phyloP scores from a whole-genome alignment of 768 basidiomycete species.

The Exsudoporus frostii region DNA sequence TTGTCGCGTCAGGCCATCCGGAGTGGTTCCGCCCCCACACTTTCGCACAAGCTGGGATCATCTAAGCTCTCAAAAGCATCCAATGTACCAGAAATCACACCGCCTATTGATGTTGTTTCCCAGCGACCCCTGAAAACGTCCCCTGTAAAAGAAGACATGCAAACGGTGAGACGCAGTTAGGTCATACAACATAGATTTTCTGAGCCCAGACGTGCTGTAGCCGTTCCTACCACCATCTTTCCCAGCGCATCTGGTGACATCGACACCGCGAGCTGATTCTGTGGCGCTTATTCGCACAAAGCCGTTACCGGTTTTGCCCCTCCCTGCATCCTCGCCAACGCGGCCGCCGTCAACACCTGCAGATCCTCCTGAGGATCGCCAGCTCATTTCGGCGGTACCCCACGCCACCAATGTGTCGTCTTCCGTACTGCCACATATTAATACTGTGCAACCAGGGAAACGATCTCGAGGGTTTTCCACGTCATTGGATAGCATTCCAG shows the following conservation, averaged over 20 bases:
- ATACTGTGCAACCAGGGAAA: constrained; percentile 21
- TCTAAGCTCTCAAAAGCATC: constrained; percentile 8
- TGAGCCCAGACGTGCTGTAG: constrained; percentile 27
- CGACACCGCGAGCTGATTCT: constrained; percentile 42
- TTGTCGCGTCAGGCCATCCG: not conserved
- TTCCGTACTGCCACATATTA: constrained; percentile 15
- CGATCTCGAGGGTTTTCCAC: constrained; percentile 29
- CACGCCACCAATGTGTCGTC: constrained; percentile 10
- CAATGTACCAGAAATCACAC: not conserved
- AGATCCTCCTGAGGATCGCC: constrained; percentile 18
- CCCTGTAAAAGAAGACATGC: constrained; percentile 4
- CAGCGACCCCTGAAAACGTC: constrained; percentile 1
- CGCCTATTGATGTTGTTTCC: not conserved
- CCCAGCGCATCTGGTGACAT: constrained; percentile 48
- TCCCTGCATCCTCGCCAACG: constrained; percentile 23
- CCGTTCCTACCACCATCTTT: constrained; percentile 57
- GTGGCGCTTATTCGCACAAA: constrained; percentile 34
- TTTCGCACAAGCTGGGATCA: constrained; percentile 10
- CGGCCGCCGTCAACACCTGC: constrained; percentile 23
- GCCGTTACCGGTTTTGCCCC: constrained; percentile 40
- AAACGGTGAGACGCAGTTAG: constrained; percentile 32
- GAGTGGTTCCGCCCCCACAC: constrained; percentile 7
- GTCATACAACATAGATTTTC: constrained; percentile 1
- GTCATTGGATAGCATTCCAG: constrained; percentile 23
- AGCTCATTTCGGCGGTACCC: constrained; percentile 2